Percentiles rank a stretch among this genome's conserved stretches.
phyloP scores from a whole-genome alignment of 2,329 filamentous ascomycete genomes.

The Davidsoniella neocaledoniae region DNA sequence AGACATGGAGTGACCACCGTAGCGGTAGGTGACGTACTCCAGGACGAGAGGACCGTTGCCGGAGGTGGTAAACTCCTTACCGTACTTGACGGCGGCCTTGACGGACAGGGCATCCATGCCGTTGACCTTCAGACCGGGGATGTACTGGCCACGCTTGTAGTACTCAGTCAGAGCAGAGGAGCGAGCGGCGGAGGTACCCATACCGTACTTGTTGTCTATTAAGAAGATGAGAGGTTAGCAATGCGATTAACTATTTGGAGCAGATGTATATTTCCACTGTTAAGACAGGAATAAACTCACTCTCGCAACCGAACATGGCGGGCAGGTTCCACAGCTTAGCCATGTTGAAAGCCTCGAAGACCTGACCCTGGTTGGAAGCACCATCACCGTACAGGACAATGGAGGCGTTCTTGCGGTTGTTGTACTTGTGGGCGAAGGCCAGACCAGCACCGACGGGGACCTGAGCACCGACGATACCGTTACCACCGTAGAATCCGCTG shows the following conservation, averaged over 20 bases:
- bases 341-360: slow-evolving; percentile 99
- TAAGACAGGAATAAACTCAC: slow-evolving; percentile 36
- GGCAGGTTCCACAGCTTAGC: slow-evolving; percentile 97
- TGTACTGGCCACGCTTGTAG: slow-evolving; percentile 99
- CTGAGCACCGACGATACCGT: slow-evolving; percentile 97
- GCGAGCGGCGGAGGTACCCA: slow-evolving; percentile 91
- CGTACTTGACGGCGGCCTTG: slow-evolving; percentile 89
- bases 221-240: not conserved
- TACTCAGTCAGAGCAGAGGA: slow-evolving; percentile 95
- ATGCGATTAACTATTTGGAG: not conserved
- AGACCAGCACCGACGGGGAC: slow-evolving; percentile 93
- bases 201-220: slow-evolving; percentile 98
- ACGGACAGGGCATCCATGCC: slow-evolving; percentile 98
- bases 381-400: slow-evolving; percentile 93
- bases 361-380: slow-evolving; percentile 97
- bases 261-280: not conserved
- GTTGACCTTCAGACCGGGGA: slow-evolving; percentile 97
- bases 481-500: slow-evolving; percentile 94
- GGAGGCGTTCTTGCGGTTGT: slow-evolving; percentile 66
- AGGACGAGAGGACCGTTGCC: slow-evolving; percentile 90
- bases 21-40: slow-evolving; percentile 98
- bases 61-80: slow-evolving; percentile 66
- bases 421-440: slow-evolving; percentile 94
- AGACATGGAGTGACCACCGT: slow-evolving; percentile 99
- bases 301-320: slow-evolving; percentile 93